phyloP scores from a whole-genome alignment of 805 yeast genomes.

The Metschnikowia kofuensis region DNA sequence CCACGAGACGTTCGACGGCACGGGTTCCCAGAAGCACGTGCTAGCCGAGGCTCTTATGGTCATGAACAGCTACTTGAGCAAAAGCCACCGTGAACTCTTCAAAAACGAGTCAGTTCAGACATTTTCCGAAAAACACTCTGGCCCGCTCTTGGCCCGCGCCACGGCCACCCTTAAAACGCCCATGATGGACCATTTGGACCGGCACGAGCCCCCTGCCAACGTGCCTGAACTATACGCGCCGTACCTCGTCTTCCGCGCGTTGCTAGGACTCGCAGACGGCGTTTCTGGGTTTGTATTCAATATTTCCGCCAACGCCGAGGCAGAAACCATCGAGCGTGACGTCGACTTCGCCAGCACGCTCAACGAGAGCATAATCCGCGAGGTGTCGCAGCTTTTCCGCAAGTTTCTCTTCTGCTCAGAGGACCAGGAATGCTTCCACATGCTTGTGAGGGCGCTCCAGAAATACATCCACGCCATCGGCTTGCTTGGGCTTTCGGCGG shows the following conservation, averaged over 20 bases:
- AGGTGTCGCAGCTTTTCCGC: constrained; percentile 26
- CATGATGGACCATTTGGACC: constrained; percentile 76
- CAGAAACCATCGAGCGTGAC: constrained; percentile 27
- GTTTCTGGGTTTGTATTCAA: constrained; percentile 52
- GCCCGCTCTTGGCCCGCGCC: constrained; percentile 35
- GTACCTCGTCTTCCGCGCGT: constrained; percentile 52
- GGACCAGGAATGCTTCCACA: constrained; percentile 69
- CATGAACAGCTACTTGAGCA: constrained; percentile 27
- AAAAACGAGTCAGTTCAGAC: constrained; percentile 20
- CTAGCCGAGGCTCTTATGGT: constrained; percentile 49
- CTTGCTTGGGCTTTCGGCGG: constrained; percentile 50
- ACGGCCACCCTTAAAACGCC: constrained; percentile 49
- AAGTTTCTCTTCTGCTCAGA: constrained; percentile 59
- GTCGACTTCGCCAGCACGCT: constrained; percentile 36
- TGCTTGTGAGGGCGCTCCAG: constrained; percentile 69
- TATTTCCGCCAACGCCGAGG: constrained; percentile 29
- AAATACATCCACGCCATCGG: constrained; percentile 83
- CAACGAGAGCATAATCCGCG: constrained; percentile 28
- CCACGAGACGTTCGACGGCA: constrained; percentile 58
- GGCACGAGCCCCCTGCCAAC: constrained; percentile 66
- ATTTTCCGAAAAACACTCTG: constrained; percentile 14
- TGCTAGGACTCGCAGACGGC: constrained; percentile 64
- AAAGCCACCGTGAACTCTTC: constrained; percentile 22
- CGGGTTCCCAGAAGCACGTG: constrained; percentile 55
- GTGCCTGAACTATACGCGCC: constrained; percentile 58